Evolutionary conservation across 2,329 filamentous ascomycete genomes (phyloP).

Genomic region (Waltergamsia citrina): DNA sequence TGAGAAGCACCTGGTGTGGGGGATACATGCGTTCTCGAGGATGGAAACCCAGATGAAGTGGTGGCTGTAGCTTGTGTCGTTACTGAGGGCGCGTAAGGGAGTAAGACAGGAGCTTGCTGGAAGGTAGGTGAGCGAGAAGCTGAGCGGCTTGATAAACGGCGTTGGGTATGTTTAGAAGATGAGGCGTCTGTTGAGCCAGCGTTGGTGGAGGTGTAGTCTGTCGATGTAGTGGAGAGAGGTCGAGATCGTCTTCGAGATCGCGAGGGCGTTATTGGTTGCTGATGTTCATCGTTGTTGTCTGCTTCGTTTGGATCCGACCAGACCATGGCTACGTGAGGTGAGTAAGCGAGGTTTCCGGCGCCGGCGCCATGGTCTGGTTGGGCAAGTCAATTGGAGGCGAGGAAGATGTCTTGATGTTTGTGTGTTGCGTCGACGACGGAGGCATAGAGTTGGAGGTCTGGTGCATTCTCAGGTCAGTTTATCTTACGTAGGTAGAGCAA

Average conservation of each 20-base stretch:
- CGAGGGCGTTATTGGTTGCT: not conserved
- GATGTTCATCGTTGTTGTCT: not conserved
- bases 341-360: constrained; percentile 10
- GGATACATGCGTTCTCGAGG: not conserved
- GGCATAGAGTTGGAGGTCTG: constrained; percentile 68
- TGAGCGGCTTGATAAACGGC: not conserved
- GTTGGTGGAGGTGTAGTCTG: not conserved
- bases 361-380: constrained; percentile 15
- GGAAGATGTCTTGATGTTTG: constrained; percentile 68
- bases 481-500: too few species aligned
- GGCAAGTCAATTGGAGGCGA: constrained; percentile 41
- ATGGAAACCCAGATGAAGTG: not conserved
- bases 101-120: not conserved
- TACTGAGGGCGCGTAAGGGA: not conserved
- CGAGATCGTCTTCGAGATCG: not conserved
- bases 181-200: not conserved
- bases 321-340: constrained; percentile 27
- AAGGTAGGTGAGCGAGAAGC: not conserved
- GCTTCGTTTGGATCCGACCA: constrained; percentile 17
- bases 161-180: not conserved
- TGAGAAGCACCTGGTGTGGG: not conserved
- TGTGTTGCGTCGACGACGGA: constrained; percentile 82
- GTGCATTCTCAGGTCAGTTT: not conserved
- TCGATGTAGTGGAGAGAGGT: not conserved
- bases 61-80: not conserved